Conservation (phyloP, 202 grass and related monocot genomes). For the Cymbopogon flexuosus region DNA sequence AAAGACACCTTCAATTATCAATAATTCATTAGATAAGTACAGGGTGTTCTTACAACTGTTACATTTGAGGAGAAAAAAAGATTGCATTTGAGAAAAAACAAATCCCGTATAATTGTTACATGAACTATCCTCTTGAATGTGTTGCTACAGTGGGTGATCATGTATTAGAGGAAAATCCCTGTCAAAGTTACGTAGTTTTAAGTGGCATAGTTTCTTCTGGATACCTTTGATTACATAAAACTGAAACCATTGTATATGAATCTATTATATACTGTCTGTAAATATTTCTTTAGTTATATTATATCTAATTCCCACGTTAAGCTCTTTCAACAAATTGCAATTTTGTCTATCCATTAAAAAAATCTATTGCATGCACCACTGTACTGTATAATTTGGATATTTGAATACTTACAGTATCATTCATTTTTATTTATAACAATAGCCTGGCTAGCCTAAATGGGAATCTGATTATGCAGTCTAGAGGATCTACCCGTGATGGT, state of each 20-base stretch:
- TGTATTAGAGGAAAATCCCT: conserved; percentile 8
- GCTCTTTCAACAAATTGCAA: conserved; percentile 11
- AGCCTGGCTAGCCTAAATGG: background rate
- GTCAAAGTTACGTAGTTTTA: conserved; percentile 9
- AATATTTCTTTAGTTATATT: conserved; percentile 17
- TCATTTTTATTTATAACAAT: conserved; percentile 24
- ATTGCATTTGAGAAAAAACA: background rate
- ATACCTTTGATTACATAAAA: conserved; percentile 21
- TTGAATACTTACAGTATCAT: background rate
- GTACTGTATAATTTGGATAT: background rate
- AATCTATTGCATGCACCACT: background rate
- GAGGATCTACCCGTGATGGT: conserved; percentile 88
- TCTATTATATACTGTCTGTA: conserved; percentile 1
- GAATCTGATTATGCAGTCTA: conserved; percentile 55
- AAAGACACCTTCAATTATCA: background rate
- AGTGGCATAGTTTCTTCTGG: background rate
- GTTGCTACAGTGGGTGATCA: background rate
- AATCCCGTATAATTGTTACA: background rate
- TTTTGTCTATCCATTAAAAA: no score
- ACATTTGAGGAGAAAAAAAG: no score
- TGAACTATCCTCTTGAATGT: background rate
- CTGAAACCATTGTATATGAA: background rate
- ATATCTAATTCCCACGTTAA: background rate
- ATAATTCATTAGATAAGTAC: background rate
- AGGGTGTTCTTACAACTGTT: no score